These are phyloP conservation scores for Metschnikowia koreensis DNA, from an alignment of 805 yeast genomes.

Conservation along the genomic window DNA sequence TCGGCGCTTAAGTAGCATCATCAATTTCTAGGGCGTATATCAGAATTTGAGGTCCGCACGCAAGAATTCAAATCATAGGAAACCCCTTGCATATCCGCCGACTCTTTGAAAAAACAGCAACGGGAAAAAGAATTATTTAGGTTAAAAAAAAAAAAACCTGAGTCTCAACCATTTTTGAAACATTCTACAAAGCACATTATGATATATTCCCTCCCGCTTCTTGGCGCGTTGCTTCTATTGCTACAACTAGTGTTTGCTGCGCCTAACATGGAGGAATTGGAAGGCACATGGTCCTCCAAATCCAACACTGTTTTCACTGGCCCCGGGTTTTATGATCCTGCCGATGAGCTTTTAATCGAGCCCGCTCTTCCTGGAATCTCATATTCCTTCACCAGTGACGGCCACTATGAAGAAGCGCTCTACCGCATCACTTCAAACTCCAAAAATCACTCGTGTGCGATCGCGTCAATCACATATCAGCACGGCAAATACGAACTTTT, in stretches of 20 bases:
- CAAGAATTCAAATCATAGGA: not conserved
- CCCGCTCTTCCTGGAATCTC: conserved; percentile 95
- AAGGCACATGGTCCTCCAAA: conserved; percentile 95
- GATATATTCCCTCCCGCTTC: not conserved
- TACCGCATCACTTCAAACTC: conserved; percentile 77
- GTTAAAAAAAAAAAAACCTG: not conserved
- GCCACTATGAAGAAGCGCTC: conserved; percentile 84
- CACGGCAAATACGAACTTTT: conserved; percentile 77
- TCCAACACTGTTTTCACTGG: conserved; percentile 95
- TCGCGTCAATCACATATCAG: conserved; percentile 80
- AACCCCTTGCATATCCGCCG: not conserved
- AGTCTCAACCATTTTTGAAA: not conserved
- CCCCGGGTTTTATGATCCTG: conserved; percentile 93
- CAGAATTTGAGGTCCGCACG: not conserved
- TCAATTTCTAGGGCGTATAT: not conserved
- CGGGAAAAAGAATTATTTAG: too few species aligned
- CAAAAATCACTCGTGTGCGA: conserved; percentile 73
- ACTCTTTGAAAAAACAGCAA: not conserved
- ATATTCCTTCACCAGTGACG: conserved; percentile 90
- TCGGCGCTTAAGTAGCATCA: not conserved
- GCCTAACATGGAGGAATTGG: conserved; percentile 47
- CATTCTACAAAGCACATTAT: not conserved
- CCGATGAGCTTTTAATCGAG: conserved; percentile 89
- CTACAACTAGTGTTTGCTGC: conserved; percentile 23
- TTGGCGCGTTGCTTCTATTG: conserved; percentile 5